Evolutionary conservation across 129 eudicot species (phyloP), one percentile per base, ranked within the genome.

Genomic region (Chrysanthemum makinoi): DNA sequence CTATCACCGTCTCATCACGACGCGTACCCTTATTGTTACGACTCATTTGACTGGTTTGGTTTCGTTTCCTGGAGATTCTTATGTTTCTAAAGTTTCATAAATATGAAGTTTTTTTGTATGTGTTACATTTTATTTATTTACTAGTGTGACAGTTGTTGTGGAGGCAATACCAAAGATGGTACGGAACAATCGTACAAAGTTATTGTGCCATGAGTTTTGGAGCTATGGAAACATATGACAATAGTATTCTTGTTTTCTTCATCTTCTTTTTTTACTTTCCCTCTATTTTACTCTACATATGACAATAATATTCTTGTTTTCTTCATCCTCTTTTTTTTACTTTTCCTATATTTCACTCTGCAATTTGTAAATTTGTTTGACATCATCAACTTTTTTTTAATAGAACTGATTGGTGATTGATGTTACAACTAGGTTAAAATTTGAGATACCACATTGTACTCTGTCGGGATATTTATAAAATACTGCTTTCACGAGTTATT

Each of bases 1-100:
- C 84, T 1, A 89, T 84, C 72, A 84, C 89, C 18, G 68, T 72
- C 46, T 39, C 46, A 43, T 86, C 83, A 1, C 82, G 80, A 55
- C 52, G 67, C 22, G 58, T 50, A 49, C 75, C 78, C 47, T 74
- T 78, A 60, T 79, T 65, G 14, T 63, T 53, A 71, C 47, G 76
- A 66, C 81, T 78, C 89, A 84, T 84, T 71, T 59, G 10, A 39
- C 46, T 7, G 46, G 46, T 39, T 39, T 39, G 10, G 46, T 39
- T 39, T 39, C 2, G 46, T 39, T 7, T 39, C 7, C 10, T 39
- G 46, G 46, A 39, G 46, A 39, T 39, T 39, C 6, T 0, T 35
- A 39, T 39, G 46, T 39, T 39, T 39, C 46, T 39, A 39, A 39
- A 39, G 46, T 39, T 39, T 39, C 10, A 39, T 7, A 39, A 0